Evolutionary conservation across 352 stramenopile genomes (phyloP).

Genomic region (Phytophthora nicotianae): DNA sequence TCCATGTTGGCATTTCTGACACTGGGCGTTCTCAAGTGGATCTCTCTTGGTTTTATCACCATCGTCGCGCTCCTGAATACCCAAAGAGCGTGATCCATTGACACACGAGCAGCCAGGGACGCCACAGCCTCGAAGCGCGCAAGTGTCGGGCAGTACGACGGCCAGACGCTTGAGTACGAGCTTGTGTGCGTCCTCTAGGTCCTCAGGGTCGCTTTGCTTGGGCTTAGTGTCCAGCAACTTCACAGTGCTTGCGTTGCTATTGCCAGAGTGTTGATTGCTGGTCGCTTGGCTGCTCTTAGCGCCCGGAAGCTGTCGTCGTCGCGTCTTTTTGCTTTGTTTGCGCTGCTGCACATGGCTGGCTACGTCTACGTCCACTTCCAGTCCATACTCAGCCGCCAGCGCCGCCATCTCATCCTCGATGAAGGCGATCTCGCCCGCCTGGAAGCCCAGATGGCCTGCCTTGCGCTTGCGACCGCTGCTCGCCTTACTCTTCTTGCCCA

Average conservation of each 20-base stretch:
- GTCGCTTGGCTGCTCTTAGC: neutral
- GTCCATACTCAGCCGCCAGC: constrained; percentile 78
- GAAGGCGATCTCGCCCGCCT: constrained; percentile 78
- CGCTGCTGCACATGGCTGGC: constrained; percentile 61
- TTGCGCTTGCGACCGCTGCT: constrained; percentile 61
- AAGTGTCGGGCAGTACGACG: constrained; percentile 61
- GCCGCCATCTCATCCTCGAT: constrained; percentile 88
- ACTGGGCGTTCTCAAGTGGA: constrained; percentile 43
- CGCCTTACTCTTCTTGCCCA: constrained; percentile 26
- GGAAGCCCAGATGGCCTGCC: constrained; percentile 73
- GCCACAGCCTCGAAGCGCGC: constrained; percentile 52
- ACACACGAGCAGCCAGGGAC: constrained; percentile 69
- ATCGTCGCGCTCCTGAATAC: constrained; percentile 27
- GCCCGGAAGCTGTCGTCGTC: constrained; percentile 14
- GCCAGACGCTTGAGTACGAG: constrained; percentile 47
- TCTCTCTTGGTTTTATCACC: constrained; percentile 32
- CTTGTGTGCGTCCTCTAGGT: constrained; percentile 44
- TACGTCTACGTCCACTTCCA: constrained; percentile 73
- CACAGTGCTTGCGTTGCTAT: neutral
- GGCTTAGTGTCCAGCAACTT: constrained; percentile 18
- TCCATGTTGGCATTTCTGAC: constrained; percentile 72
- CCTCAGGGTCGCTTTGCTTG: constrained; percentile 23
- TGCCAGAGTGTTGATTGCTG: neutral
- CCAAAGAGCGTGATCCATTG: constrained; percentile 46
- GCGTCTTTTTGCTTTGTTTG: constrained; percentile 57